Base-by-base conservation (phyloP, 1,139 yeast species). In the Kurtzmaniella quercitrusa region DNA sequence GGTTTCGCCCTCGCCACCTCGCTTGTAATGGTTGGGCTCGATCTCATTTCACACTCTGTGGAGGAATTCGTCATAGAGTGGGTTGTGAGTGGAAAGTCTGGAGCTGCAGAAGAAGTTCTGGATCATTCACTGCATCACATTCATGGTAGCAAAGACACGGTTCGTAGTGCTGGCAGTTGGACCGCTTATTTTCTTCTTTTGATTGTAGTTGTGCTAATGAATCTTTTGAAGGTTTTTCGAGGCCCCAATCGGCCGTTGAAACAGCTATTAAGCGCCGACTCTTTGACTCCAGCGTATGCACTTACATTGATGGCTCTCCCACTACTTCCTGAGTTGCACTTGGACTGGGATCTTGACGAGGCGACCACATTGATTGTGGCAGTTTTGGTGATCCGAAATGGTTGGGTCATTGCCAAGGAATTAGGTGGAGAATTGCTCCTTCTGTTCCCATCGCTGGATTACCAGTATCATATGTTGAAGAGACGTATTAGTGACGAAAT, bases 1-100 rank as follows among this genome's bases (percentile, higher is more conserved):
- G 95, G 95, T 2, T 91, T 90, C 69, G 96, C 94, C 0, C 70
- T 90, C 41, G 82, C 95, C 17, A 84, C 93, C 0, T 83, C 95
- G 1, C 73, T 93, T 48, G 73, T 91, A 18, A 93, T 91, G 78
- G 95, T 91, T 51, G 97, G 98, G 0, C 79, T 89, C 46, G 98
- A 93, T 60, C 70, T 93, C 45, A 68, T 88, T 43, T 86, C 95
- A 44, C 98, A 93, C 61, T 75, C 88, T 12, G 57, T 87, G 17
- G 97, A 93, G 60, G 95, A 87, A 51, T 60, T 80, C 40, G 78
- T 86, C 37, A 77, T 78, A 24, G 65, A 63, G 21, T 65, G 72
- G 50, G 82, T 69, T 5, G 65, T 65, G 2, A 60, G 59, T n/a
- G 73, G 70, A 8, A 59, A 60, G 10, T 58, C 61, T 14, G 55